Base-by-base conservation (phyloP, 306 rosid species). In the barrel medic (Medicago truncatula) region DNA sequence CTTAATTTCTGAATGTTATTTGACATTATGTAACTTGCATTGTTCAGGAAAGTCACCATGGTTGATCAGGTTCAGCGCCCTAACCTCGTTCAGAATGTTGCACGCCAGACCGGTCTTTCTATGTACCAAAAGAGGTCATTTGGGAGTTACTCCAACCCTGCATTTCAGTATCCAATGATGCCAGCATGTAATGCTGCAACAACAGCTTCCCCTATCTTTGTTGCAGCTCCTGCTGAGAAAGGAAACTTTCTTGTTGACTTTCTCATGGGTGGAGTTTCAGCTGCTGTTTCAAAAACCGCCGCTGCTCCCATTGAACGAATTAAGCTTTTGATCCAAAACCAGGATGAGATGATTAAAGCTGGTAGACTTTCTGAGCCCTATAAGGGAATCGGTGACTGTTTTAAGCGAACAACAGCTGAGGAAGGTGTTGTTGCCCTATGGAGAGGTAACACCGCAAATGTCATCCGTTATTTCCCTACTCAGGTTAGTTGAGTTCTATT, bases 361-460 rank as follows among this genome's bases (percentile, higher is more conserved):
- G 98, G 96, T 36, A 81, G 98, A 67, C 85, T 93, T 15, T 86
- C 96, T 74, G 81, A 90, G 75, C 98, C 98, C 23, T 93, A 90
- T 40, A 90, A 87, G 91, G 98, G 98, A 56, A 93, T 93, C 74
- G 90, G 98, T 64, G 98, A 93, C 13, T 93, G 97, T 75, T 93
- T 93, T 23, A 57, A 34, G 58, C 73, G 95, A 64, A 93, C 98
- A 57, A 73, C 84, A 3, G 58, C 82, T 47, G 93, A 89, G 0
- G 98, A 93, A 76, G 98, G 98, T 5, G 4, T 80, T 7, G 82
- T 62, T 44, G 34, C 93, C 46, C 71, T 93, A 17, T 93, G 98
- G 98, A 91, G 98, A 80, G 92, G 98, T 36, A 93, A 93, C 86
- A 89, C 96, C 16, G 92, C 92, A 15, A 88, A 91, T 56, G 98